Base-by-base conservation (phyloP, 202 grass and related monocot genomes). In the Cymbopogon flexuosus region DNA sequence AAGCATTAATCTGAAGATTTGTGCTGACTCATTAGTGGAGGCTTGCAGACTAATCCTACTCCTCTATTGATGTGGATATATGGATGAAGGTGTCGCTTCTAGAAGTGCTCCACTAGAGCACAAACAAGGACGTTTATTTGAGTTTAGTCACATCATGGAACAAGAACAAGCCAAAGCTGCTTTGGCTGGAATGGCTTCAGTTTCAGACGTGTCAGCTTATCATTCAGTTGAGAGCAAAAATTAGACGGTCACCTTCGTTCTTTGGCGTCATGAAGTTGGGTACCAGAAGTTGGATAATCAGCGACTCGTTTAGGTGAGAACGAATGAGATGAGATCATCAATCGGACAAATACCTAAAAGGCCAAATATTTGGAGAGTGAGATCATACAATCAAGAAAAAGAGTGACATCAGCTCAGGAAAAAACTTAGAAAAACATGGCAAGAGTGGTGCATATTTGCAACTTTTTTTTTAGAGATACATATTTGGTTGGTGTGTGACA, bases 61-160 rank as follows among this genome's bases (percentile, higher is more conserved):
- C 45, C 45, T 78, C 68, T 70, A 23, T 64, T 61, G 85, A 85
- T 82, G 52, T 77, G 60, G 78, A 88, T 57, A 57, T 57, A 10
- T 51, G 69, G 69, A 72, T 72, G 42, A 18, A 18, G 49, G 27
- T 40, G 35, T 74, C 22, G 51, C 83, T 86, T 83, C 74, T 83
- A 62, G 61, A 89, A 83, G 52, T 86, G 83, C 88, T 79, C 88
- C 87, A 86, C 87, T 75, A 75, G 68, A 68, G 61, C 81, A 72
- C 51, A 70, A 79, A 79, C 14, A 83, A 41, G 22, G 83, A 82
- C 59, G 49, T 82, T 62, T 68, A 77, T 78, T 82, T 54, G 83
- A 78, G 60, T 73, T 78, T 42, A 78, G 67, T 85, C 83, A 89
- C 87, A 78, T 85, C 87, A 73, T 30, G 13, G 33, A 73, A 68